A percentile compares a stretch with the other conserved stretches of the same genome.
phyloP scores from a whole-genome alignment of 495 filamentous ascomycete genomes.

The Neurospora sp. region DNA sequence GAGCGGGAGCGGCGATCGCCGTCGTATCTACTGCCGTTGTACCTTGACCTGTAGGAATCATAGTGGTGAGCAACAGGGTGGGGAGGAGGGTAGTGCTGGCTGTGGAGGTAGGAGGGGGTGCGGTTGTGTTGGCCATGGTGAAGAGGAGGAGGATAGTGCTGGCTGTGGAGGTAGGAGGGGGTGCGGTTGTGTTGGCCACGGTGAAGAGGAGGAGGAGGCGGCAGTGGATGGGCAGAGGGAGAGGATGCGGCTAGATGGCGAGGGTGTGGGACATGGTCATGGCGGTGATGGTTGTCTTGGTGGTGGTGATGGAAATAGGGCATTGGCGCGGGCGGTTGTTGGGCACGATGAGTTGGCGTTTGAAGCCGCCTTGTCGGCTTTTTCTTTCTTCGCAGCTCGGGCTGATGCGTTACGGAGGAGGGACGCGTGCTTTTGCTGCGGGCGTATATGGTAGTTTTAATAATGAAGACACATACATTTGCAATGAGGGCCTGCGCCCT shows the following conservation, averaged over 20 bases:
- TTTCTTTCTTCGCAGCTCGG: background rate
- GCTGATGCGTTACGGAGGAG: background rate
- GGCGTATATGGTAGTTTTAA: background rate
- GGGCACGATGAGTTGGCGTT: background rate
- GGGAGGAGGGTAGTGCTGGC: background rate
- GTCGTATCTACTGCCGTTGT: constrained; percentile 34
- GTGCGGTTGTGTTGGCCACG: background rate
- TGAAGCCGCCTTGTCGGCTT: background rate
- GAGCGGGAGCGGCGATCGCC: constrained; percentile 41
- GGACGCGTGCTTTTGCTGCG: background rate
- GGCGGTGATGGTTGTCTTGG: background rate
- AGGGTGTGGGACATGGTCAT: background rate
- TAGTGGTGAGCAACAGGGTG: constrained; percentile 10
- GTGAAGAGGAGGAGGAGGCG: background rate
- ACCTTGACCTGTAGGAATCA: constrained; percentile 31
- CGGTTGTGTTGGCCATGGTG: background rate
- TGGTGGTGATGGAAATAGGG: background rate
- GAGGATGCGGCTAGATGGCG: background rate
- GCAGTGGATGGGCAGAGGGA: background rate
- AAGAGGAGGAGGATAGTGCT: background rate
- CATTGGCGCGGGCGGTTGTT: background rate
- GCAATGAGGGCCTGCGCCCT: background rate
- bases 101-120: background rate
- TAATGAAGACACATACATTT: background rate
- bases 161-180: background rate